Conservation (phyloP, 306 rosid species). For the Myrica gale region DNA sequence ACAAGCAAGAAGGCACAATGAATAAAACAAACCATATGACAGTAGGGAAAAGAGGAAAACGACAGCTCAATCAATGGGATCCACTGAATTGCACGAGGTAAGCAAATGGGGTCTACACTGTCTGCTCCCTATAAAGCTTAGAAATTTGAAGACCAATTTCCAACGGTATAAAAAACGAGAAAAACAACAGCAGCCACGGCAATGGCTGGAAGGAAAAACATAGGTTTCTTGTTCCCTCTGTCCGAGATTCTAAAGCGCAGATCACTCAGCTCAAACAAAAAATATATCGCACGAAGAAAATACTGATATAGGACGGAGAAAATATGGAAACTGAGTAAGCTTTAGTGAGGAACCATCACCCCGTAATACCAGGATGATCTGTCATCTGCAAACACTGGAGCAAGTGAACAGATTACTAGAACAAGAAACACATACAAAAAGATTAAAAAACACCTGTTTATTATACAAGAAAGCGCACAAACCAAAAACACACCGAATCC, state of each 20-base stretch:
- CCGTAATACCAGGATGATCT: conserved; percentile 8
- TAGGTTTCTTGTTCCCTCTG: conserved; percentile 9
- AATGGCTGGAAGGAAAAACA: conserved; percentile 11
- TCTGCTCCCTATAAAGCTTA: conserved; percentile 7
- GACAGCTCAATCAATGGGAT: conserved; percentile 10
- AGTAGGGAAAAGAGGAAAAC: neutral
- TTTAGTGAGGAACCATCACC: conserved; percentile 15
- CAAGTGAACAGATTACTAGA: neutral
- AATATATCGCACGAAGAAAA: conserved; percentile 31
- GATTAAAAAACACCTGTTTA: neutral
- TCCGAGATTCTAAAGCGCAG: neutral
- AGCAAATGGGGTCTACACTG: conserved; percentile 23
- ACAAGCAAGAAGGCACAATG: conserved; percentile 9
- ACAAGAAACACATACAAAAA: conserved; percentile 24
- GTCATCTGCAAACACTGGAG: conserved; percentile 3
- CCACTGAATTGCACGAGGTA: conserved; percentile 31
- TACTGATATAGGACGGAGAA: conserved; percentile 4
- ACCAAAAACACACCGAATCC: conserved; percentile 4
- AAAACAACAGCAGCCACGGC: conserved; percentile 5
- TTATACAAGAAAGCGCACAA: neutral
- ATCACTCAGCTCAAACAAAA: conserved; percentile 30
- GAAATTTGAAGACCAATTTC: conserved; percentile 25
- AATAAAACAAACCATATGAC: conserved; percentile 18
- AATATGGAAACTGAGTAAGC: neutral
- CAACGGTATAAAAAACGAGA: neutral